Evolutionary conservation across 306 rosid species (phyloP).

Genomic region (Ceratonia siliqua): DNA sequence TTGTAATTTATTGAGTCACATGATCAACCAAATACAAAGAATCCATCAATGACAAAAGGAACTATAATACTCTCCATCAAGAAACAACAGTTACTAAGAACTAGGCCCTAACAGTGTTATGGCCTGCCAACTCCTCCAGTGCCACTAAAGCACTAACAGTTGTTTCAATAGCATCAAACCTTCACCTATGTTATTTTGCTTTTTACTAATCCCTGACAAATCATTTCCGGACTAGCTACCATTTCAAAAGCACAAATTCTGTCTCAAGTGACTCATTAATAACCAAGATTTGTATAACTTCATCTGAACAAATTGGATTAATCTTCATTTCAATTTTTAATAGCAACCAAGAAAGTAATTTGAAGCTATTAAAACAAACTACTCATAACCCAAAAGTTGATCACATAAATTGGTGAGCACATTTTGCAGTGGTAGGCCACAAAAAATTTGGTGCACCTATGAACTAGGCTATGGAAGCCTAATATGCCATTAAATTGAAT

Average conservation of each 20-base stretch:
- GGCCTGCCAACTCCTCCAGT: background rate
- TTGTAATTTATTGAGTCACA: slow-evolving; percentile 28
- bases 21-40: slow-evolving; percentile 1
- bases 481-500: background rate
- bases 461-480: background rate
- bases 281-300: background rate
- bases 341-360: background rate
- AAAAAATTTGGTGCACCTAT: background rate
- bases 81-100: background rate
- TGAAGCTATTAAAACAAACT: background rate
- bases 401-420: background rate
- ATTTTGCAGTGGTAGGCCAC: background rate
- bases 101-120: background rate
- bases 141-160: slow-evolving; percentile 2
- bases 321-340: background rate
- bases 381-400: background rate
- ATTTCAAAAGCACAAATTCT: background rate
- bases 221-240: background rate
- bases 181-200: background rate
- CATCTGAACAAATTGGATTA: background rate
- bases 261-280: background rate
- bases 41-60: slow-evolving; percentile 9
- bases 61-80: background rate
- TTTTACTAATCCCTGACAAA: background rate
- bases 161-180: background rate